A percentile compares a stretch with the other conserved stretches of the same genome.
Evolutionary conservation across 2,329 filamentous ascomycete species (phyloP).

Genomic region (Colletotrichum siamense): DNA sequence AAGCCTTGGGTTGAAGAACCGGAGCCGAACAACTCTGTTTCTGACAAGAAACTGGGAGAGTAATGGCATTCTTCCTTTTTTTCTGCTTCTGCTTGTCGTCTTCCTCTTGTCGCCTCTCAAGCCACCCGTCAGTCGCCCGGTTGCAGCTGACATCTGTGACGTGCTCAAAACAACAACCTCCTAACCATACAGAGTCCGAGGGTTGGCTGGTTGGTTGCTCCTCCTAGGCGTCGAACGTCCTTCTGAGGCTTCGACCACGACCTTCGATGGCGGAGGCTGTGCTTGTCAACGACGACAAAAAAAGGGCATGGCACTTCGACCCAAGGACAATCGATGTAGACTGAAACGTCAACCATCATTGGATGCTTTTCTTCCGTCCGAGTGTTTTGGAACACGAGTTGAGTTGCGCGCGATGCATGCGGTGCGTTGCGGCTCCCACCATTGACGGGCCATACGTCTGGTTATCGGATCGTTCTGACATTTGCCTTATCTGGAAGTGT

Average conservation of each 20-base stretch:
- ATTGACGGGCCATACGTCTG: conserved; percentile 7
- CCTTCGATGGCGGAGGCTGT: conserved; percentile 8
- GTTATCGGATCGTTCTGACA: conserved; percentile 16
- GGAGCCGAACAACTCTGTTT: neutral
- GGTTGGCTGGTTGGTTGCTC: neutral
- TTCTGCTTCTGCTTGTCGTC: neutral
- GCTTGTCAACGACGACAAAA: conserved; percentile 10
- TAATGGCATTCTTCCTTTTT: neutral
- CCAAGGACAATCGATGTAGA: conserved; percentile 17
- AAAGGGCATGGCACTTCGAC: neutral
- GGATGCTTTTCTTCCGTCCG: conserved; percentile 15
- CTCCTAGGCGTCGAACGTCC: neutral
- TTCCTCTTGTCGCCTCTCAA: neutral
- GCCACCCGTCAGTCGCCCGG: conserved; percentile 5
- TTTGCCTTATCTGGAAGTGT: conserved; percentile 19
- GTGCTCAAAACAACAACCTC: conserved; percentile 6
- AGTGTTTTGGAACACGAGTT: conserved; percentile 12
- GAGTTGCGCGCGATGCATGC: conserved; percentile 3
- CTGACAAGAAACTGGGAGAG: neutral
- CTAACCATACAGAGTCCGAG: neutral
- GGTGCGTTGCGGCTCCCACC: neutral
- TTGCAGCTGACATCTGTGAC: conserved; percentile 17
- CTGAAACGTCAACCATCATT: conserved; percentile 19
- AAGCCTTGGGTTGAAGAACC: conserved; percentile 2
- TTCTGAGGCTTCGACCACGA: neutral